These are phyloP conservation scores for Akanthomyces muscarius DNA, from an alignment of 2,329 filamentous ascomycete species.

Conservation along the genomic window DNA sequence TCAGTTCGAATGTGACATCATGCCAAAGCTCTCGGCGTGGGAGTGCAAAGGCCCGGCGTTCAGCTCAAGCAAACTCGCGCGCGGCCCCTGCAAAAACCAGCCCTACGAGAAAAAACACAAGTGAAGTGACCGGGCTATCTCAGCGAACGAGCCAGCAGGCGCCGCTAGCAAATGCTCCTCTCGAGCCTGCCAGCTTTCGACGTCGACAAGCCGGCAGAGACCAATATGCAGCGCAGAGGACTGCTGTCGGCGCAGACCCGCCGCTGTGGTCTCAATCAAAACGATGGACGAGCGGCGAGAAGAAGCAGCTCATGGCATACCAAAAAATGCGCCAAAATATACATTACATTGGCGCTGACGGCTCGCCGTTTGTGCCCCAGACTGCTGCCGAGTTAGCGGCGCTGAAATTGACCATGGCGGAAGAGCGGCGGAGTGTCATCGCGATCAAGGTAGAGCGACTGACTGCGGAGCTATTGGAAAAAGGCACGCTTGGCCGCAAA, in stretches of 20 bases:
- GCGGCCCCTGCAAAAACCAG: neutral
- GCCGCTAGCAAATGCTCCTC: neutral
- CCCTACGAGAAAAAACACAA: neutral
- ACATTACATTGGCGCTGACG: constrained; percentile 15
- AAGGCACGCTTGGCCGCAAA: neutral
- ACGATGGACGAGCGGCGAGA: constrained; percentile 20
- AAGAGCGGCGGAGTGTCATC: constrained; percentile 11
- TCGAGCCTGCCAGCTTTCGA: constrained; percentile 4
- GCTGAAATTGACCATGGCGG: constrained; percentile 2
- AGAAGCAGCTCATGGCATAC: constrained; percentile 19
- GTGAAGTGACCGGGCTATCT: neutral
- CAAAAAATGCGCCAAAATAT: constrained; percentile 21
- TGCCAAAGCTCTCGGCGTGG: neutral
- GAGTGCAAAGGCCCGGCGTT: neutral
- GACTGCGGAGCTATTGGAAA: neutral
- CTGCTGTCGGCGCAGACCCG: neutral
- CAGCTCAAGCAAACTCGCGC: neutral
- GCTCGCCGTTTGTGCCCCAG: constrained; percentile 22
- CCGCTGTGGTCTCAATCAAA: constrained; percentile 17
- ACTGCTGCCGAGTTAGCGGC: constrained; percentile 18
- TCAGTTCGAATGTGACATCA: neutral
- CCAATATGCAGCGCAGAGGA: neutral
- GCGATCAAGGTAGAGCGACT: constrained; percentile 12
- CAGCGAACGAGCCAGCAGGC: neutral
- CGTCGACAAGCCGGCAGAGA: neutral